Percentiles rank a stretch among this genome's conserved stretches.
These are phyloP conservation scores for Tremella fuciformis DNA, from an alignment of 768 basidiomycete species.

Conservation along the genomic window DNA sequence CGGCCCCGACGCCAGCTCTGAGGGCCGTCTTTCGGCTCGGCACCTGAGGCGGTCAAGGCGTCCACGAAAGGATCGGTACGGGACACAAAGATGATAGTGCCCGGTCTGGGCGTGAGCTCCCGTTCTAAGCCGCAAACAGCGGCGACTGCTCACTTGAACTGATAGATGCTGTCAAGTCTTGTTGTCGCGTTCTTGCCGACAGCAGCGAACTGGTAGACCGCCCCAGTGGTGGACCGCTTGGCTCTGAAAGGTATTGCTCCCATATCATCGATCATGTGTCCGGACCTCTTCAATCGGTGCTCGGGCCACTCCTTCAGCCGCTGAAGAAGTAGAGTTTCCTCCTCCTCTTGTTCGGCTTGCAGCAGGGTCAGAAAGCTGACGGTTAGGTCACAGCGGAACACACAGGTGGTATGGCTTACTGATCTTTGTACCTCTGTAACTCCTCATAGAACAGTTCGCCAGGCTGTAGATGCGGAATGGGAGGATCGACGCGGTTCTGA, in stretches of 20 bases:
- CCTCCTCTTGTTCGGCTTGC: constrained; percentile 64
- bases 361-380: constrained; percentile 58
- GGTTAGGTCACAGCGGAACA: too few species aligned
- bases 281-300: constrained; percentile 63
- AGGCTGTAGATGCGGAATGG: constrained; percentile 45
- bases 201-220: constrained; percentile 60
- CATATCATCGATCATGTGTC: constrained; percentile 68
- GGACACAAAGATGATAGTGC: constrained; percentile 57
- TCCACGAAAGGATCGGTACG: constrained; percentile 61
- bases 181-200: constrained; percentile 49
- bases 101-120: constrained; percentile 10
- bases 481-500: constrained; percentile 6
- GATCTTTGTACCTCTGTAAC: constrained; percentile 24
- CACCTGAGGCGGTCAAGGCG: constrained; percentile 59
- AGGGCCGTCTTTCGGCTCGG: constrained; percentile 5
- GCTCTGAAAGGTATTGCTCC: constrained; percentile 50
- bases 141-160: constrained; percentile 62
- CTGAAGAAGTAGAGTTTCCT: constrained; percentile 61
- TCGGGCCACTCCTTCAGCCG: constrained; percentile 69
- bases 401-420: constrained; percentile 48
- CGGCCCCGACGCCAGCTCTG: constrained; percentile 22
- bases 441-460: constrained; percentile 52
- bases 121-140: not conserved
- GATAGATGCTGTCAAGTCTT: constrained; percentile 53
- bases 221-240: constrained; percentile 1